Evolutionary conservation across 495 filamentous ascomycete genomes (phyloP).

Genomic region (Neurospora sp.): DNA sequence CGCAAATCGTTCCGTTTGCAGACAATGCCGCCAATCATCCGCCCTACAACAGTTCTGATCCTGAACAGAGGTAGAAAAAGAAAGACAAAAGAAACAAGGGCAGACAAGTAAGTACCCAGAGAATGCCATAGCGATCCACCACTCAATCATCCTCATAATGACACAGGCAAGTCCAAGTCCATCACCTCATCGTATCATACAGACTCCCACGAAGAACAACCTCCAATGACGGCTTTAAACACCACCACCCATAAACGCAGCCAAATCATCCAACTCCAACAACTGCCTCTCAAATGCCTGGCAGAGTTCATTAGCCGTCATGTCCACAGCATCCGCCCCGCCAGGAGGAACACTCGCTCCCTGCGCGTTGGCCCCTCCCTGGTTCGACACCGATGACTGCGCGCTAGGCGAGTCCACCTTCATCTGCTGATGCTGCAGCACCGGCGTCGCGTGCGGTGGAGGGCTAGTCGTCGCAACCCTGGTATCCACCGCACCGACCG

Average conservation of each 20-base stretch:
- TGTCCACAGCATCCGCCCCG: slow-evolving; percentile 25
- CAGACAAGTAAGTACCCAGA: background rate
- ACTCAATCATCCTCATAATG: background rate
- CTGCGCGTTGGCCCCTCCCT: background rate
- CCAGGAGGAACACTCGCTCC: background rate
- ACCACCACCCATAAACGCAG: slow-evolving; percentile 43
- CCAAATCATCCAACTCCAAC: slow-evolving; percentile 39
- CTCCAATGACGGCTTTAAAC: slow-evolving; percentile 19
- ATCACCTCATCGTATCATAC: background rate
- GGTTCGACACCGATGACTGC: slow-evolving; percentile 19
- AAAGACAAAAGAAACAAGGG: background rate
- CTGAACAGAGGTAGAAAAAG: background rate
- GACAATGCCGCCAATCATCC: background rate
- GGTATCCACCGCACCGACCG: slow-evolving; percentile 22
- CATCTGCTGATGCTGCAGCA: slow-evolving; percentile 1
- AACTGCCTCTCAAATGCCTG: slow-evolving; percentile 40
- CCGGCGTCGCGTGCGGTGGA: slow-evolving; percentile 15
- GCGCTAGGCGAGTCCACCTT: slow-evolving; percentile 33
- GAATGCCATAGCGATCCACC: background rate
- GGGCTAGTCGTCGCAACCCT: slow-evolving; percentile 35
- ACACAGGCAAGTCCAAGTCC: background rate
- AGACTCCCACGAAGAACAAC: background rate
- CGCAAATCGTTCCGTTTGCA: background rate
- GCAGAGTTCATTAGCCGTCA: slow-evolving; percentile 40
- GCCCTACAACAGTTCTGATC: background rate